phyloP scores from a whole-genome alignment of 2,329 filamentous ascomycete species.

The Pseudogymnoascus sp. region DNA sequence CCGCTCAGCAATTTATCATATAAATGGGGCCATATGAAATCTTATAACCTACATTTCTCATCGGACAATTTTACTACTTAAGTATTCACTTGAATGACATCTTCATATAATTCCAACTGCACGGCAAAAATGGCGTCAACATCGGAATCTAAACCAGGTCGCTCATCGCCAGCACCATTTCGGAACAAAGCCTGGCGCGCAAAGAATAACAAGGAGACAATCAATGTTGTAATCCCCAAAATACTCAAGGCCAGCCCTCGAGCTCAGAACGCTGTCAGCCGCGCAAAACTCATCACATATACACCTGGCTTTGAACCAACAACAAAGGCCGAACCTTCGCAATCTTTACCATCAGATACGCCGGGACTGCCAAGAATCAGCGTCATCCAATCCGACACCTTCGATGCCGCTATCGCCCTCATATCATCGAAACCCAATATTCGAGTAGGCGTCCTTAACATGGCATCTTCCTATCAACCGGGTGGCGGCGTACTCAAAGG shows the following conservation, averaged over 20 bases:
- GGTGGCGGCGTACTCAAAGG: slow-evolving; percentile 59
- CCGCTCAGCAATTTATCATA: background rate
- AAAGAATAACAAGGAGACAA: slow-evolving; percentile 19
- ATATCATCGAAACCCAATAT: slow-evolving; percentile 22
- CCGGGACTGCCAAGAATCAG: slow-evolving; percentile 30
- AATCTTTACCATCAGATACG: slow-evolving; percentile 6
- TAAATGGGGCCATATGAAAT: background rate
- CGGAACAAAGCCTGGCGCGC: slow-evolving; percentile 12
- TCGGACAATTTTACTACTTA: background rate
- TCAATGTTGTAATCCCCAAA: slow-evolving; percentile 18
- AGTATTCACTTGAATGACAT: background rate
- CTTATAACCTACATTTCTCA: background rate
- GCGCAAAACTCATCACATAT: slow-evolving; percentile 16
- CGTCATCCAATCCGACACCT: slow-evolving; percentile 48
- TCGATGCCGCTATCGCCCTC: slow-evolving; percentile 42
- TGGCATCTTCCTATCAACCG: slow-evolving; percentile 47
- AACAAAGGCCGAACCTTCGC: background rate
- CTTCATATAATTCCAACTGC: background rate
- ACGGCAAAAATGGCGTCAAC: background rate
- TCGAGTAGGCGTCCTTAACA: slow-evolving; percentile 54
- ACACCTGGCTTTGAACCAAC: background rate
- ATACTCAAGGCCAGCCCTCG: slow-evolving; percentile 15
- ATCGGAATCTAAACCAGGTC: background rate
- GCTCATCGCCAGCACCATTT: background rate
- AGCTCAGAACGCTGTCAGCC: slow-evolving; percentile 12